Evolutionary conservation across 2,329 filamentous ascomycete genomes (phyloP).

Genomic region (Fusarium buharicum): DNA sequence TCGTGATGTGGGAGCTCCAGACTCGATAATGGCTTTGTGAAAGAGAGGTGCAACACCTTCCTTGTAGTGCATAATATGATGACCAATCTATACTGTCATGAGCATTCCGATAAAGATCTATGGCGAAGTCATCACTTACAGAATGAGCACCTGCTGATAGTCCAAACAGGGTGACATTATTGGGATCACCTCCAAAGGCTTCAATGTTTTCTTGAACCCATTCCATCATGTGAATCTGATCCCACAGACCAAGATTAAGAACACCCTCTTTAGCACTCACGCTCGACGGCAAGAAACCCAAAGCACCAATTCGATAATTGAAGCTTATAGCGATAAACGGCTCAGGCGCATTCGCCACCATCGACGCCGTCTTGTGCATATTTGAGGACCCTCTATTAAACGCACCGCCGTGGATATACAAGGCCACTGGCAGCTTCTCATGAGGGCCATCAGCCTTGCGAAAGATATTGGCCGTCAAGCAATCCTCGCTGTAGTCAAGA

Average conservation of each 20-base stretch:
- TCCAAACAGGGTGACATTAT: conserved; percentile 53
- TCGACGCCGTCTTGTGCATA: conserved; percentile 69
- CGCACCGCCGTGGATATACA: conserved; percentile 66
- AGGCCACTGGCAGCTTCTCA: conserved; percentile 55
- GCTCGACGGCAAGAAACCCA: conserved; percentile 71
- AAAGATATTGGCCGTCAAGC: conserved; percentile 65
- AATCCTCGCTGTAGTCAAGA: conserved; percentile 59
- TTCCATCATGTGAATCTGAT: conserved; percentile 61
- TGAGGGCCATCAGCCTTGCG: conserved; percentile 49
- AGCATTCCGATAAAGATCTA: accelerated
- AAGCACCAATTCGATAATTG: conserved; percentile 64
- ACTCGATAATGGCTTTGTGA: conserved; percentile 65
- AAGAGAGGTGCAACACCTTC: conserved; percentile 59
- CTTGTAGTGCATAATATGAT: conserved; percentile 67
- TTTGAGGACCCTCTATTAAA: conserved; percentile 59
- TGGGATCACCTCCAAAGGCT: conserved; percentile 62
- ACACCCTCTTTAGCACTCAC: conserved; percentile 60
- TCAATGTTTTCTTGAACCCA: conserved; percentile 67
- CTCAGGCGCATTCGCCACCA: conserved; percentile 64
- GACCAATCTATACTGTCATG: conserved; percentile 63
- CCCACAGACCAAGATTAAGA: conserved; percentile 65
- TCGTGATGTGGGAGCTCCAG: conserved; percentile 64
- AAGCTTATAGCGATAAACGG: conserved; percentile 63
- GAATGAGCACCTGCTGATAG: conserved; percentile 63
- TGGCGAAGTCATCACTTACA: conserved; percentile 40